Evolutionary conservation across 306 rosid species (phyloP).

Genomic region (Arachis hypogaea): DNA sequence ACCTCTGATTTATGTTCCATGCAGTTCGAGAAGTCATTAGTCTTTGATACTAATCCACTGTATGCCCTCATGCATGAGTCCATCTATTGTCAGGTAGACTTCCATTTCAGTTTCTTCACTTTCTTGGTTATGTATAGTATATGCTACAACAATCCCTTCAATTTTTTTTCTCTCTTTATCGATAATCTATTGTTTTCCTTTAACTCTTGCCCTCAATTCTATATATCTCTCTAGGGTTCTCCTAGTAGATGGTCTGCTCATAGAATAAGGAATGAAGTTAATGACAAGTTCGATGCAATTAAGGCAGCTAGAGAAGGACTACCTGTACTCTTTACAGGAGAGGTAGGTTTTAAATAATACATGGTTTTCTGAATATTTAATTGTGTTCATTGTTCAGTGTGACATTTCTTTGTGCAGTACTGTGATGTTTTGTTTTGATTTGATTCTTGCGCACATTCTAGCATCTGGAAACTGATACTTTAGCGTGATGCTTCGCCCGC

Average conservation of each 20-base stretch:
- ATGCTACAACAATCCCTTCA: not conserved
- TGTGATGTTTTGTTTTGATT: constrained; percentile 23
- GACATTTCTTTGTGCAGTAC: constrained; percentile 4
- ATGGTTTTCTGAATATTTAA: not conserved
- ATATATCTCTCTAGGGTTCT: constrained; percentile 62
- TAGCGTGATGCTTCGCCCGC: not conserved
- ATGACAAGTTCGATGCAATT: constrained; percentile 66
- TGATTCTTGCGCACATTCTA: constrained; percentile 16
- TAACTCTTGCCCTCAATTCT: constrained; percentile 13
- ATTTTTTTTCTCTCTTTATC: constrained; percentile 17
- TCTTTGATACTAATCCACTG: constrained; percentile 77
- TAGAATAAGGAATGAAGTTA: constrained; percentile 63
- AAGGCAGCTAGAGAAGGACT: constrained; percentile 65
- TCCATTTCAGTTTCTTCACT: constrained; percentile 29
- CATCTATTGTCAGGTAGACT: constrained; percentile 83
- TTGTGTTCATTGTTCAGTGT: not conserved
- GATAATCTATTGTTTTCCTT: constrained; percentile 15
- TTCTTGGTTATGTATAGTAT: constrained; percentile 7
- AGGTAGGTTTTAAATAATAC: constrained; percentile 54
- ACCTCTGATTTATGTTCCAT: constrained; percentile 37
- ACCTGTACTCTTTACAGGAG: constrained; percentile 77
- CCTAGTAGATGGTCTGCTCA: constrained; percentile 77
- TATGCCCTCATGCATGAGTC: constrained; percentile 81
- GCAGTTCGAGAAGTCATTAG: constrained; percentile 73
- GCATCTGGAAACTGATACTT: not conserved